Percentiles rank a stretch among this genome's conserved stretches.
Conservation (phyloP, 345 rosid genomes). For the Orychophragmus violaceus region DNA sequence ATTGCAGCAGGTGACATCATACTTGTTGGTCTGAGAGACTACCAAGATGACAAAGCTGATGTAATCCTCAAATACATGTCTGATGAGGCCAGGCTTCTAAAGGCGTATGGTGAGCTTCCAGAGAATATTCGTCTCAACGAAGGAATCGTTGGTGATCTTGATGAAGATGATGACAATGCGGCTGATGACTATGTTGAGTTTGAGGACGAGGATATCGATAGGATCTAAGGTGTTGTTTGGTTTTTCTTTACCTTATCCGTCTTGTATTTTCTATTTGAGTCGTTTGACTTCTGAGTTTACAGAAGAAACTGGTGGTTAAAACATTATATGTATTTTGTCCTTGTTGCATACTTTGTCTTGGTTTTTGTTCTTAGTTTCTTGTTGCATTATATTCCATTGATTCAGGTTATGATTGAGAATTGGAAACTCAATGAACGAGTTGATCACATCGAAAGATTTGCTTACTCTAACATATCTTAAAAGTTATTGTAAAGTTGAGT, state of each 20-base stretch:
- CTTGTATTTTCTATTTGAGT: slow-evolving; percentile 20
- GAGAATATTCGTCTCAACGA: slow-evolving; percentile 63
- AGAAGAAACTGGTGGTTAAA: background rate
- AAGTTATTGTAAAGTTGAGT: background rate
- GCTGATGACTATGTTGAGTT: slow-evolving; percentile 70
- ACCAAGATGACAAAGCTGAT: slow-evolving; percentile 81
- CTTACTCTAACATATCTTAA: background rate
- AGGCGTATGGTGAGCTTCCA: slow-evolving; percentile 76
- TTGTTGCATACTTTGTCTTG: too few relatives aligned
- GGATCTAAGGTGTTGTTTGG: slow-evolving; percentile 37
- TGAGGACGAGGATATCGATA: slow-evolving; percentile 77
- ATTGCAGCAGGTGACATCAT: slow-evolving; percentile 78
- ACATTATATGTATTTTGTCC: background rate
- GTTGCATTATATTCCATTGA: background rate
- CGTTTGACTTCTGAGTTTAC: slow-evolving; percentile 5
- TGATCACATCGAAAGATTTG: background rate
- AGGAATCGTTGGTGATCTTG: slow-evolving; percentile 60
- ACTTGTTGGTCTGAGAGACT: slow-evolving; percentile 72
- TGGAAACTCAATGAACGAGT: background rate
- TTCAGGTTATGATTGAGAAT: background rate
- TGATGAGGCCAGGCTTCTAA: slow-evolving; percentile 59
- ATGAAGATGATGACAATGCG: slow-evolving; percentile 47
- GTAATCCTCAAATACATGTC: slow-evolving; percentile 80
- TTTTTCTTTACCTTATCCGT: background rate
- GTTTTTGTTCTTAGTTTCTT: too few relatives aligned